These are phyloP conservation scores for Fusarium drepaniforme DNA, from an alignment of 2,329 filamentous ascomycete genomes.

Conservation along the genomic window DNA sequence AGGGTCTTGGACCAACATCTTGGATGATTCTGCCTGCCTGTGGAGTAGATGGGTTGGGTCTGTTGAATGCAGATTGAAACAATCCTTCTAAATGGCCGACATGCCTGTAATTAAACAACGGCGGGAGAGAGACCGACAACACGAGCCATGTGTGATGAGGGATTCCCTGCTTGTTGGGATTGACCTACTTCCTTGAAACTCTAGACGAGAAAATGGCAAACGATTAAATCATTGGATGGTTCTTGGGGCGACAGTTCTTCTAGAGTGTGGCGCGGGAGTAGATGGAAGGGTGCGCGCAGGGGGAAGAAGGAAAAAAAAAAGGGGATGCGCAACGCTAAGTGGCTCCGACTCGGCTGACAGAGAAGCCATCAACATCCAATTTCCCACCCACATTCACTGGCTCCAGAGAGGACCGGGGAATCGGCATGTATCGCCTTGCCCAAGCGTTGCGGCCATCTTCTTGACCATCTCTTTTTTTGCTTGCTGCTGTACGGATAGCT, in stretches of 20 bases:
- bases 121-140: constrained; percentile 12
- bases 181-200: constrained; percentile 14
- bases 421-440: constrained; percentile 32
- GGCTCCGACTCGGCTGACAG: constrained; percentile 39
- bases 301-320: constrained; percentile 26
- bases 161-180: constrained; percentile 21
- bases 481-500: constrained; percentile 4
- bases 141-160: constrained; percentile 17
- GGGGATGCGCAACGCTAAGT: constrained; percentile 40
- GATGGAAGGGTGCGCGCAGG: constrained; percentile 9
- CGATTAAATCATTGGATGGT: constrained; percentile 12
- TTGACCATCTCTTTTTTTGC: constrained; percentile 10
- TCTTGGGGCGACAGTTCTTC: constrained; percentile 15
- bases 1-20: neutral
- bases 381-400: constrained; percentile 40
- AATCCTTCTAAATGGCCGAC: constrained; percentile 14
- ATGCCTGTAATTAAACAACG: constrained; percentile 28
- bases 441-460: constrained; percentile 13
- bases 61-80: neutral
- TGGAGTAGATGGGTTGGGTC: neutral
- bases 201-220: neutral
- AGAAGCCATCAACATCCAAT: constrained; percentile 46
- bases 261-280: constrained; percentile 31
- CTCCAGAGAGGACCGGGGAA: constrained; percentile 34
- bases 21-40: neutral